Base-by-base conservation (phyloP, 495 filamentous ascomycete genomes). In the Achaetomiella virescens region DNA sequence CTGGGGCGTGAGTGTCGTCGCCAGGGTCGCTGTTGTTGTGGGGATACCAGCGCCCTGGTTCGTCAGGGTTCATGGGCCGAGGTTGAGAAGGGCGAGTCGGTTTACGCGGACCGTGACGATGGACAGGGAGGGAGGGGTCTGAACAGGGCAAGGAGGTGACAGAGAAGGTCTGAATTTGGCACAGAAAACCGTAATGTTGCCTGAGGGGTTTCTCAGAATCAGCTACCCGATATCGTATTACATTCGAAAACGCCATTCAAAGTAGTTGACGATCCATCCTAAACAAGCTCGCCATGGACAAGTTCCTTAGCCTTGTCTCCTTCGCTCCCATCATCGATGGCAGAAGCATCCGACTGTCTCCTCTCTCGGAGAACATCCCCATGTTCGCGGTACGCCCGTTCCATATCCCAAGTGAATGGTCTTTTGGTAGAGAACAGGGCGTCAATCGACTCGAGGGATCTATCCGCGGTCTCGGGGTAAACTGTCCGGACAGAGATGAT, bases 391-490 rank as follows among this genome's bases (percentile, higher is more conserved):
- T 56, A 60, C 29, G 54, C 52, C 29, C 52, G 54, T 29, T 60
- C 58, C 58, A 60, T 60, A 25, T 55, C 45, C 58, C 44, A 60
- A 38, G 51, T 33, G 52, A 56, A 60, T 31, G 58, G 58, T 18
- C 33, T 56, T 25, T 60, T 33, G 40, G 58, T 56, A 12, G 58
- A 55, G 64, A 89, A 88, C 65, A 88, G 84, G 52, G 72, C 74
- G 58, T 89, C 85, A 72, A 89, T 84, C 63, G 88, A 85, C 57
- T 90, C 86, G 17, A 90, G 74, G 12, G 79, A 84, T 48, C 86
- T 82, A 57, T 81, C 81, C 6, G 83, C 80, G 0, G 86, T 90
- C 64, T 89, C 85, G 7, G 86, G 86, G 65, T 87, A 88, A 70
- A 88, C 58, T 60, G 58, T 45, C 29, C 14, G 22, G 27, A 43